phyloP scores from a whole-genome alignment of 495 filamentous ascomycete species.

The Durotheca rogersii region DNA sequence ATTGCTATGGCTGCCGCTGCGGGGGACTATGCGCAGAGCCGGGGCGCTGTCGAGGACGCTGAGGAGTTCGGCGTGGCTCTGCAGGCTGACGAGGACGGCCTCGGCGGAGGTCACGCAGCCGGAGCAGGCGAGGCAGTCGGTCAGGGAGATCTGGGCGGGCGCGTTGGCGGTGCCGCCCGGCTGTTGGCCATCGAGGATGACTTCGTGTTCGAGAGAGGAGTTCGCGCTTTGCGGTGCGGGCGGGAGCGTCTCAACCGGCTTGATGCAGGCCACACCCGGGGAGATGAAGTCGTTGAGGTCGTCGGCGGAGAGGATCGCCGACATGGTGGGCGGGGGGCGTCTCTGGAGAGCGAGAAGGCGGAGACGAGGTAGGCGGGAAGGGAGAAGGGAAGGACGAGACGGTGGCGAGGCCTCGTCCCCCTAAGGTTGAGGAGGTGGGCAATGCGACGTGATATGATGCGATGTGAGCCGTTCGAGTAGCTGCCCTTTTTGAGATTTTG shows the following conservation, averaged over 20 bases:
- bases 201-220: slow-evolving; percentile 67
- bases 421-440: too few species aligned
- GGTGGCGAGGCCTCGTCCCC: slow-evolving; percentile 16
- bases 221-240: slow-evolving; percentile 25
- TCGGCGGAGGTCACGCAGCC: slow-evolving; percentile 97
- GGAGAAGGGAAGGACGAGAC: slow-evolving; percentile 4
- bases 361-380: not conserved
- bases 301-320: slow-evolving; percentile 92
- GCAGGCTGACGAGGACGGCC: slow-evolving; percentile 87
- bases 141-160: slow-evolving; percentile 88
- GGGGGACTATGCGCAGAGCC: slow-evolving; percentile 44
- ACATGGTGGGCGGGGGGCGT: slow-evolving; percentile 60
- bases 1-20: not conserved
- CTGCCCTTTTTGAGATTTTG: too few species aligned
- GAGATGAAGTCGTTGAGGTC: slow-evolving; percentile 99
- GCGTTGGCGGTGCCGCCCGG: slow-evolving; percentile 39
- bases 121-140: slow-evolving; percentile 95
- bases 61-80: slow-evolving; percentile 89
- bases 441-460: too few species aligned
- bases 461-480: too few species aligned
- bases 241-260: slow-evolving; percentile 90
- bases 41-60: slow-evolving; percentile 70
- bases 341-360: slow-evolving; percentile 5
- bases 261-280: slow-evolving; percentile 96
- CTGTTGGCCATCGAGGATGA: slow-evolving; percentile 86